Conservation (phyloP, 345 rosid species). For the Dipteronia sinensis region DNA sequence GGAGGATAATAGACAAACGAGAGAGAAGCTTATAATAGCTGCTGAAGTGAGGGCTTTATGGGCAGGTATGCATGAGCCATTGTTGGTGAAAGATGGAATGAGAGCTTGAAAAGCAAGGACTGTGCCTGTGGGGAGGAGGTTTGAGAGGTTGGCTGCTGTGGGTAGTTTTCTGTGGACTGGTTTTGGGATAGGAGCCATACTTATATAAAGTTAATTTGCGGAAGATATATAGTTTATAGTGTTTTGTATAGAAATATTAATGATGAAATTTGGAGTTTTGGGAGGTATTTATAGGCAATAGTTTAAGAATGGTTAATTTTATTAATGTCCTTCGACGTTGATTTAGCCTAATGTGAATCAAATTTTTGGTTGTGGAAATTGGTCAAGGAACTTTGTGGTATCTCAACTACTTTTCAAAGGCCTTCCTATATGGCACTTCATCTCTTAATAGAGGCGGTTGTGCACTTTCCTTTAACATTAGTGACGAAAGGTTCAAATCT, state of each 20-base stretch:
- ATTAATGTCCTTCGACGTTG: too few relatives aligned
- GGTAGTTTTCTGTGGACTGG: slow-evolving; percentile 21
- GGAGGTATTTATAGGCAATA: slow-evolving; percentile 1
- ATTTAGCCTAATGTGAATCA: too few relatives aligned
- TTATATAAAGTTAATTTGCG: too few relatives aligned
- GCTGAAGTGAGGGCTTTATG: slow-evolving; percentile 40
- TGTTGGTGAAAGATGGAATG: slow-evolving; percentile 50
- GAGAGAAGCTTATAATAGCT: slow-evolving; percentile 29
- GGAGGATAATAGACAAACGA: slow-evolving; percentile 46
- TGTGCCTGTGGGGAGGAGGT: slow-evolving; percentile 59
- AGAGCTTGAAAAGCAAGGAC: slow-evolving; percentile 49
- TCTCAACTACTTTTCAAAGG: too few relatives aligned
- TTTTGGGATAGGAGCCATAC: slow-evolving; percentile 2
- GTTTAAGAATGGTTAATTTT: too few relatives aligned
- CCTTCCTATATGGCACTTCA: too few relatives aligned
- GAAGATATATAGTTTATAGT: too few relatives aligned
- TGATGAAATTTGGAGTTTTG: background rate
- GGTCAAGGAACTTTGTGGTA: too few relatives aligned
- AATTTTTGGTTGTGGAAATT: too few relatives aligned
- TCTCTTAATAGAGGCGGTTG: too few relatives aligned
- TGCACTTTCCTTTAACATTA: too few relatives aligned
- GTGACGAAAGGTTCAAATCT: background rate
- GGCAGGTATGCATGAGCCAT: slow-evolving; percentile 34
- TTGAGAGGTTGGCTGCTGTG: slow-evolving; percentile 53
- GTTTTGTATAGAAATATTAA: background rate